Evolutionary conservation across 2,329 filamentous ascomycete genomes (phyloP), one percentile per base, ranked within the genome.

Genomic region (Diaporthe velutina): DNA sequence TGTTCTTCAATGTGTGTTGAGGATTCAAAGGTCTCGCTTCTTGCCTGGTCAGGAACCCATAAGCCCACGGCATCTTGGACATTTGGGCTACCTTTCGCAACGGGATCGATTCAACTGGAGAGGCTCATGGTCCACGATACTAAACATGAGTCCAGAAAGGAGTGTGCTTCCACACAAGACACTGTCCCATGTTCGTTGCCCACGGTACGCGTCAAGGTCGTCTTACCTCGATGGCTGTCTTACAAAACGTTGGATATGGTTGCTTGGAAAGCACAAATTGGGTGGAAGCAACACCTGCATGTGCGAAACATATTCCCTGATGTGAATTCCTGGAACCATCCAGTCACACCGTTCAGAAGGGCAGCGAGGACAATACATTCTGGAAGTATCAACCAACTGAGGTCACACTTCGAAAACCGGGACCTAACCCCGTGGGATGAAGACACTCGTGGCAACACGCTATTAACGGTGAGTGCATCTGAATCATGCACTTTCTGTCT

Each of bases 371-470:
- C 25, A 40, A 45, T n/a, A 17, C 6, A 5, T 19, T 30, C 7
- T 33, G 54, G 8, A 19, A 17, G 17, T 33, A 28, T 57, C 30
- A 5, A 57, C 1, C 13, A 30, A 57, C 30, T 64, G 25, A 64
- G 15, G n/a, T 8, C 25, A 45, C 17, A 30, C 9, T 33, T 64
- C 13, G 28, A 64, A 1, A 33, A n/a, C 0, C 17, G 40, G 4
- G 60, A 64, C 17, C 3, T 64, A n/a, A 64, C 60, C 19, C 60
- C 40, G 3, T 64, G 60, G 60, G 60, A 64, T 10, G 60, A 64
- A 17, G 5, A 45, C 17, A 28, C 25, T 12, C 15, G 25, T 6
- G 60, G 40, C 2, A 4, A 33, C 4, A 42, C 38, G 5, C 22
- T 61, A 15, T 28, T 40, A n/a, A 17, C 1, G 17, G 58, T 61